Base-by-base conservation (phyloP, 768 basidiomycete species). In the Trametopsis cervina region DNA sequence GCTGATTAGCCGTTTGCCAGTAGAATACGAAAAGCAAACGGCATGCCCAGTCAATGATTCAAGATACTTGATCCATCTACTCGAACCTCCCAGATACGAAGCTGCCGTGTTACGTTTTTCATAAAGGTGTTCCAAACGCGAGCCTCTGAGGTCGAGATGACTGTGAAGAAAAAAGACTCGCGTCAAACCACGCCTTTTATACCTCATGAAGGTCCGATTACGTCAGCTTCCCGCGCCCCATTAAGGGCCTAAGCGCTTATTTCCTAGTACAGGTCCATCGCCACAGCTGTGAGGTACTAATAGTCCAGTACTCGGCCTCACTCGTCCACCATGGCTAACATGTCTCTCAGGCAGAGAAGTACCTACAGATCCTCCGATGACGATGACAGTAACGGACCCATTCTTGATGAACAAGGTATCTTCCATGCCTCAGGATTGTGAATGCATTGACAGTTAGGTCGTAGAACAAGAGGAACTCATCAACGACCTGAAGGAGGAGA, bases 1-100 rank as follows among this genome's bases (percentile, higher is more conserved):
- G 68, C 81, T 83, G 83, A 85, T 85, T 85, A 77, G 73, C 80
- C 83, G 71, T 71, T 60, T 66, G 60, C 71, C 79, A 65, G 64
- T 76, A 54, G 54, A 44, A 56, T 52, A 56, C 59, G 51, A 59
- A 59, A 58, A 73, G 74, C 62, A 69, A 73, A 77, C 74, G 78
- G 74, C 80, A 84, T 82, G 83, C 83, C 83, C 82, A 85, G 81
- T 66, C 69, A 69, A 58, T 72, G 77, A 62, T 55, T 45, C 51
- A 52, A 55, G 26, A 27, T 4, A 12, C 18, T 51, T 38, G 50
- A 49, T 71, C 57, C 44, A 52, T 81, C 71, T 81, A 58, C 79
- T 78, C 80, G 71, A n/a, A 66, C 61, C 52, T 51, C 63, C 61
- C 57, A 53, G 51, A 42, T 56, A 45, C 25, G 37, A 40, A 55